phyloP scores from a whole-genome alignment of 2,329 filamentous ascomycete species.

The Leptosphaerulina australis region DNA sequence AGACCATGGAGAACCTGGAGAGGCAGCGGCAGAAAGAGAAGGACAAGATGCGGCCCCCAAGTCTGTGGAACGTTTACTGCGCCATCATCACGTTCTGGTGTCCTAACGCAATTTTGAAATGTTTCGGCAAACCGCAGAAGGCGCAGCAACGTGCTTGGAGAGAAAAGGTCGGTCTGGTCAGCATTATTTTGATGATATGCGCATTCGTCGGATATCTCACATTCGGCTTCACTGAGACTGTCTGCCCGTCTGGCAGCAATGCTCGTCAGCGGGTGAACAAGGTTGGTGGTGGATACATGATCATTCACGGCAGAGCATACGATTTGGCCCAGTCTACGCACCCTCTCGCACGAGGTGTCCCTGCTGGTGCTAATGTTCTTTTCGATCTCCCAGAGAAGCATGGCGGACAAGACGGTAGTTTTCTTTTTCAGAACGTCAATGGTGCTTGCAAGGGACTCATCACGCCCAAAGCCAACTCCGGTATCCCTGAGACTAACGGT shows the following conservation, averaged over 20 bases:
- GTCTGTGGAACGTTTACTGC: conserved; percentile 95
- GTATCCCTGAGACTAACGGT: conserved; percentile 70
- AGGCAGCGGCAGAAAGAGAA: conserved; percentile 63
- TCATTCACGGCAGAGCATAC: conserved; percentile 92
- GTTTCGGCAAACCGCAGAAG: conserved; percentile 83
- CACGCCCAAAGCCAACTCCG: conserved; percentile 70
- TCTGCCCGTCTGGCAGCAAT: conserved; percentile 75
- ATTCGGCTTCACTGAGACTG: conserved; percentile 90
- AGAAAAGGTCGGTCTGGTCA: conserved; percentile 96
- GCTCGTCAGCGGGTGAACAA: conserved; percentile 79
- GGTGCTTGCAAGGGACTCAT: conserved; percentile 94
- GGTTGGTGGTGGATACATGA: conserved; percentile 84
- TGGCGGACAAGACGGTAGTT: conserved; percentile 90
- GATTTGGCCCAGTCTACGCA: conserved; percentile 79
- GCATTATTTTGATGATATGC: conserved; percentile 88
- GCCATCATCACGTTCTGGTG: conserved; percentile 93
- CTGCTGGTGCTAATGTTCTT: conserved; percentile 76
- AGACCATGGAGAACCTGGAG: conserved; percentile 65
- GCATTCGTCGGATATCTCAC: conserved; percentile 91
- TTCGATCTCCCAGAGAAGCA: conserved; percentile 84
- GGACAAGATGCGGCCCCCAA: conserved; percentile 75
- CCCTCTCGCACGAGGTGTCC: conserved; percentile 79
- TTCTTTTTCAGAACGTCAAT: conserved; percentile 98
- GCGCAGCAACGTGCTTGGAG: conserved; percentile 93
- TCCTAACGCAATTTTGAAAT: conserved; percentile 81